Evolutionary conservation across 2,329 filamentous ascomycete species (phyloP).

Genomic region (Ceratocystis cubensis): DNA sequence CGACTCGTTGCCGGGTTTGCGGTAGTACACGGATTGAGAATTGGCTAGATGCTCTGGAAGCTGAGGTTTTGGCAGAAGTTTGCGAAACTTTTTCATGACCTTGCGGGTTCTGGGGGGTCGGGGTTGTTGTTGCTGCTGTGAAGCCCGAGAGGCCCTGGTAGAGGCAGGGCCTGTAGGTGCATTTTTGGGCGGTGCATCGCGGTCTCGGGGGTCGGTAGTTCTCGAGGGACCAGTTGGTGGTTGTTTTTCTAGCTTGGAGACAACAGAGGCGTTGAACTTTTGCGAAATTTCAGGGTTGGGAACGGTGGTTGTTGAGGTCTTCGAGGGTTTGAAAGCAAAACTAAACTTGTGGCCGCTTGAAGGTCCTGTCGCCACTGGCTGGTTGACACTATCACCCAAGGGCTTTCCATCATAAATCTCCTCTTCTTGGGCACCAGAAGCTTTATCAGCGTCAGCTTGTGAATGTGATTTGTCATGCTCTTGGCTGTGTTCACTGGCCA

Average conservation of each 20-base stretch:
- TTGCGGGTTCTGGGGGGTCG: conserved; percentile 44
- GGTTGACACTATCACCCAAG: neutral
- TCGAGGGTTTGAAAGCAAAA: conserved; percentile 78
- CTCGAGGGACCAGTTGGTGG: conserved; percentile 25
- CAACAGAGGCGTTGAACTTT: conserved; percentile 46
- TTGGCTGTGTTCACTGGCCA: neutral
- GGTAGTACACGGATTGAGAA: conserved; percentile 84
- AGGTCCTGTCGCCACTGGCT: conserved; percentile 34
- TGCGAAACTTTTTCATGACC: conserved; percentile 56
- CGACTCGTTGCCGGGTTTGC: conserved; percentile 94
- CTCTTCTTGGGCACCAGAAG: neutral
- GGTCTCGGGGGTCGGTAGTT: conserved; percentile 28
- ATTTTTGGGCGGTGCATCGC: conserved; percentile 34
- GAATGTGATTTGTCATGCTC: neutral
- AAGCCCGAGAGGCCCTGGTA: conserved; percentile 28
- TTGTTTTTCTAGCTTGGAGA: conserved; percentile 32
- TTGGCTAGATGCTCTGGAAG: conserved; percentile 58
- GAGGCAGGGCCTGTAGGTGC: conserved; percentile 45
- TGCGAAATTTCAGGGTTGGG: conserved; percentile 55
- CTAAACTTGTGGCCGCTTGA: conserved; percentile 55
- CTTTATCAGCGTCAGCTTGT: neutral
- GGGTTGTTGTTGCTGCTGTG: conserved; percentile 23
- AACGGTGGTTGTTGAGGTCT: conserved; percentile 38
- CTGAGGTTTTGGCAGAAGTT: conserved; percentile 57
- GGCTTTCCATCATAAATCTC: neutral